A percentile compares a stretch with the other conserved stretches of the same genome.
Evolutionary conservation across 768 basidiomycete species (phyloP).

Genomic region (Tricholoma sp.): DNA sequence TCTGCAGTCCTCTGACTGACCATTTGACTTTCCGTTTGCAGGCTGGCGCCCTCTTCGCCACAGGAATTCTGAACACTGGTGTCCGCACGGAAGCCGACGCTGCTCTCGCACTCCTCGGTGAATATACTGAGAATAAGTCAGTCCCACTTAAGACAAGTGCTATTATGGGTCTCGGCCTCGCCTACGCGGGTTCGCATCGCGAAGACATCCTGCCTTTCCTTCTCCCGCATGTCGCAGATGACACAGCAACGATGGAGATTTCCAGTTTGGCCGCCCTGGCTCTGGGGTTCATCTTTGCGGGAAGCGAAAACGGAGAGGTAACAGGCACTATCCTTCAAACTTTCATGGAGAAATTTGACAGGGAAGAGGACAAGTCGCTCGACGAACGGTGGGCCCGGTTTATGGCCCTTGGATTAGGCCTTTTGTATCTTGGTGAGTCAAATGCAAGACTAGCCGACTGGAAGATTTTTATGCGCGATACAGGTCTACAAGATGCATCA

Average conservation of each 20-base stretch:
- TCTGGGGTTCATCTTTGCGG: slow-evolving; percentile 92
- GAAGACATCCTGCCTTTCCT: slow-evolving; percentile 76
- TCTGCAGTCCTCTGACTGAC: not conserved
- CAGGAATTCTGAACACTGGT: slow-evolving; percentile 84
- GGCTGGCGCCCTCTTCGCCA: slow-evolving; percentile 93
- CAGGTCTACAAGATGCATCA: slow-evolving; percentile 87
- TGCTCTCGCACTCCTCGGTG: slow-evolving; percentile 83
- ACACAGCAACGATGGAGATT: slow-evolving; percentile 82
- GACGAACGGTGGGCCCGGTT: slow-evolving; percentile 95
- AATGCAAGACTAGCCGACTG: no score
- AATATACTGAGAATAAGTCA: slow-evolving; percentile 85
- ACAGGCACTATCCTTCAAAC: slow-evolving; percentile 86
- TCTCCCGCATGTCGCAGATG: slow-evolving; percentile 80
- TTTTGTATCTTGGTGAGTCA: slow-evolving; percentile 81
- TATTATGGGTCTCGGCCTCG: slow-evolving; percentile 89
- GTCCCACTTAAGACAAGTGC: slow-evolving; percentile 80
- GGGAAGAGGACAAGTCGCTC: slow-evolving; percentile 57
- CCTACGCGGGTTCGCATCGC: slow-evolving; percentile 91
- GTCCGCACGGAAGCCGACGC: slow-evolving; percentile 92
- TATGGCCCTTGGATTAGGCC: slow-evolving; percentile 81
- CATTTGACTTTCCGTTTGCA: slow-evolving; percentile 17
- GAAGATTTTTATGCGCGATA: not conserved
- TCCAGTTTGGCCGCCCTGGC: slow-evolving; percentile 81
- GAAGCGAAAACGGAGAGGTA: slow-evolving; percentile 91
- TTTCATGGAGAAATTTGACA: slow-evolving; percentile 71